These are phyloP conservation scores for Galerina sulciceps DNA, from an alignment of 768 basidiomycete genomes.

Conservation along the genomic window DNA sequence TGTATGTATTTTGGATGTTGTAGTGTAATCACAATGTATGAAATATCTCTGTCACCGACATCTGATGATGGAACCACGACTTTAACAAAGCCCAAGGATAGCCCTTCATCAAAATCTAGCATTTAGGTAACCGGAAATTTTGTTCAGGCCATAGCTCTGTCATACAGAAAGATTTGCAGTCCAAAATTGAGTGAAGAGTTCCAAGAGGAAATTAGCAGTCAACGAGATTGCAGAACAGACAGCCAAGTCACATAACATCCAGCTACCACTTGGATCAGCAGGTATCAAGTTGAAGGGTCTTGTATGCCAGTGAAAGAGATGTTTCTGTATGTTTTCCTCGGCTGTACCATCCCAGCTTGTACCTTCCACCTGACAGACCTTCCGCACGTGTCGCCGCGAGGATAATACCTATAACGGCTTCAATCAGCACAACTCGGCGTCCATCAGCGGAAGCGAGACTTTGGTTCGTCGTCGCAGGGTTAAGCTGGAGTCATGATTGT, in stretches of 20 bases:
- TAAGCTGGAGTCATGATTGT: slow-evolving; percentile 10
- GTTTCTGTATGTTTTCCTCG: slow-evolving; percentile 36
- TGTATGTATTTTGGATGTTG: neutral
- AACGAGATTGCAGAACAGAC: no score
- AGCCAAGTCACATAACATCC: no score
- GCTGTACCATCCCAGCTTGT: slow-evolving; percentile 38
- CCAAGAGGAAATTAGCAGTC: no score
- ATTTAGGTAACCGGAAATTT: no score
- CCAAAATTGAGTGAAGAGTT: no score
- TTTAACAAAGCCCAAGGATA: no score
- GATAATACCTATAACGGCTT: slow-evolving; percentile 30
- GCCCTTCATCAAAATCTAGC: no score
- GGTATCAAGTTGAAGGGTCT: neutral
- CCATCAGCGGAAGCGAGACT: slow-evolving; percentile 17
- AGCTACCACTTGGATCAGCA: neutral
- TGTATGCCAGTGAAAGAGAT: neutral
- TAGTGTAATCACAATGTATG: neutral
- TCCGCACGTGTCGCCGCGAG: slow-evolving; percentile 35
- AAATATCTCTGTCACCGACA: no score
- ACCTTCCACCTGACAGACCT: slow-evolving; percentile 35
- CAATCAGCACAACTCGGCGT: slow-evolving; percentile 20
- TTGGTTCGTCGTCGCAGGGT: slow-evolving; percentile 11
- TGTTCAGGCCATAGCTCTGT: no score
- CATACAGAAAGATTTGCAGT: no score
- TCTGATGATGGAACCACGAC: no score